A percentile compares a stretch with the other conserved stretches of the same genome.
Evolutionary conservation across 495 filamentous ascomycete species (phyloP).

Genomic region (Aspergillus ellipticus): DNA sequence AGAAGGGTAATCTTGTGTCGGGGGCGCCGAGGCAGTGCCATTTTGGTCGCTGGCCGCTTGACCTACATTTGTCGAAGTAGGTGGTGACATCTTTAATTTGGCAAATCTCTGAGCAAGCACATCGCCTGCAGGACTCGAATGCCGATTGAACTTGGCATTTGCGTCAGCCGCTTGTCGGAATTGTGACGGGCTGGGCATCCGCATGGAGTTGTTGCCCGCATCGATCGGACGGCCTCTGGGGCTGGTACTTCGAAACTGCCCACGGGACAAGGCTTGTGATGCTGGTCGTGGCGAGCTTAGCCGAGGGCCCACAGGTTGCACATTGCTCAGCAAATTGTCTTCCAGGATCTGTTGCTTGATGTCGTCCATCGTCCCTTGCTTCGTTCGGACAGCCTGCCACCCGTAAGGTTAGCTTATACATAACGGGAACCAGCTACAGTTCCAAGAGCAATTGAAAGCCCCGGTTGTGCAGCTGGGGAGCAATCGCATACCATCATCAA

Average conservation of each 20-base stretch:
- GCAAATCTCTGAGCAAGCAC: conserved; percentile 45
- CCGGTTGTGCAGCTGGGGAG: background rate
- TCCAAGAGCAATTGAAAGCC: background rate
- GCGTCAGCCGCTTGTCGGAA: conserved; percentile 28
- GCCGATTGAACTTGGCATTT: conserved; percentile 19
- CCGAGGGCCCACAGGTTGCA: conserved; percentile 25
- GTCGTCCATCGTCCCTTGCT: conserved; percentile 45
- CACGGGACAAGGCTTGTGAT: conserved; percentile 15
- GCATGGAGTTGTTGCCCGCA: conserved; percentile 15
- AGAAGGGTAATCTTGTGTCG: conserved; percentile 28
- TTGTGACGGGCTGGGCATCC: conserved; percentile 45
- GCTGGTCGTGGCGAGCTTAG: conserved; percentile 12
- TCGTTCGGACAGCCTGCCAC: conserved; percentile 37
- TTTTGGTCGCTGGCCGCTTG: conserved; percentile 13
- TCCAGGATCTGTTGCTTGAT: conserved; percentile 45
- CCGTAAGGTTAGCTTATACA: conserved; percentile 8
- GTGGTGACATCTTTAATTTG: conserved; percentile 31
- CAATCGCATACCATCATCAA: conserved; percentile 35
- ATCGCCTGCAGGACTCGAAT: conserved; percentile 33
- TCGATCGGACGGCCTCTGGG: conserved; percentile 27
- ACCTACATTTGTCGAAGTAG: conserved; percentile 3
- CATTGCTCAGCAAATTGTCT: conserved; percentile 35
- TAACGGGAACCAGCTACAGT: background rate
- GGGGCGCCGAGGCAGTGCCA: conserved; percentile 33
- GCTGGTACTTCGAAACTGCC: conserved; percentile 10